A percentile compares a stretch with the other conserved stretches of the same genome.
Conservation (phyloP, 2,329 filamentous ascomycete species). For the Penicillium psychrosexuale region DNA sequence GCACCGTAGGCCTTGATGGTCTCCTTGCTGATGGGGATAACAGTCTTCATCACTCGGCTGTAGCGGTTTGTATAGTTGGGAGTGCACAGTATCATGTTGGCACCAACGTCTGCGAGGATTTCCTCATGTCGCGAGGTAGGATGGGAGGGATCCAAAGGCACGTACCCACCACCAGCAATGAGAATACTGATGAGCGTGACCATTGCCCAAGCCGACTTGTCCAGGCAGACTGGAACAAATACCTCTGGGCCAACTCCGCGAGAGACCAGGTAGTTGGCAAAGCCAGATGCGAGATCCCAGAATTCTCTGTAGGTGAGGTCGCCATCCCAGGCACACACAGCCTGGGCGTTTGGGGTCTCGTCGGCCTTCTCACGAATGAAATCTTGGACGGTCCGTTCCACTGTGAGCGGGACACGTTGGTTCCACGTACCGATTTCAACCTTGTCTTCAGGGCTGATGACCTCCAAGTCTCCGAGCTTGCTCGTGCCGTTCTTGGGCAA, state of each 20-base stretch:
- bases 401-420: constrained; percentile 17
- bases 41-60: constrained; percentile 26
- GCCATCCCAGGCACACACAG: constrained; percentile 39
- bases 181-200: constrained; percentile 34
- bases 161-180: constrained; percentile 35
- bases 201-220: constrained; percentile 36
- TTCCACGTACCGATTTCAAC: constrained; percentile 35
- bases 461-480: constrained; percentile 30
- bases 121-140: constrained; percentile 34
- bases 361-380: constrained; percentile 29
- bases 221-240: constrained; percentile 34
- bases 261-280: constrained; percentile 31
- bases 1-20: constrained; percentile 29
- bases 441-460: constrained; percentile 36
- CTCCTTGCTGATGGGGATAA: constrained; percentile 34
- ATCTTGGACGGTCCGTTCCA: constrained; percentile 35
- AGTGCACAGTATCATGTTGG: constrained; percentile 33
- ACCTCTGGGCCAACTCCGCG: constrained; percentile 34
- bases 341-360: constrained; percentile 28
- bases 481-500: constrained; percentile 19
- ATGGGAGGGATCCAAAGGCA: constrained; percentile 36
- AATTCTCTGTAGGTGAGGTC: constrained; percentile 34
- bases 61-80: constrained; percentile 33
- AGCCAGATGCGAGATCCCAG: constrained; percentile 28
- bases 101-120: constrained; percentile 31